Percentiles rank a stretch among this genome's conserved stretches.
Evolutionary conservation across 1,284 basidiomycete genomes (phyloP).

Genomic region (Microstroma glucosiphilum): DNA sequence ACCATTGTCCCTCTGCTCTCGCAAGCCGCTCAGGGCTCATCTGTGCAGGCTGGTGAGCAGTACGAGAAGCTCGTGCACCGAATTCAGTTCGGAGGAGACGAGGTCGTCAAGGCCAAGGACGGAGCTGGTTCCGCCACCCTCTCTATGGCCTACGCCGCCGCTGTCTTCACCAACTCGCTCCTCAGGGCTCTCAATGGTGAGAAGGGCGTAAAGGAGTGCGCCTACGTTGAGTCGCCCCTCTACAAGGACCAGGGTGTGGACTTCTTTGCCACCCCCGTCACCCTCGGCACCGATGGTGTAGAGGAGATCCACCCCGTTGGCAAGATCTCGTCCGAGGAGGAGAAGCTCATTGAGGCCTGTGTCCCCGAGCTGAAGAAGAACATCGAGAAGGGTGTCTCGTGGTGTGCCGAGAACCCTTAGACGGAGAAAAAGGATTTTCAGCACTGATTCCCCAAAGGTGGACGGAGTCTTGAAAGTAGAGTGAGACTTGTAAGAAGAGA

Average conservation of each 20-base stretch:
- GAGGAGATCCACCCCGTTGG: constrained; percentile 47
- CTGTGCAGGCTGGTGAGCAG: constrained; percentile 54
- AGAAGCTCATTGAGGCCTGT: constrained; percentile 49
- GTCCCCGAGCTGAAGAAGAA: constrained; percentile 50
- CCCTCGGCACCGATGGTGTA: constrained; percentile 46
- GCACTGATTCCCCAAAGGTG: too few relatives aligned
- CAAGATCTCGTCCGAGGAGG: constrained; percentile 44
- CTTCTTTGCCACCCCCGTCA: constrained; percentile 48
- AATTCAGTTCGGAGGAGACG: constrained; percentile 93
- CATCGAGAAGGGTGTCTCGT: constrained; percentile 49
- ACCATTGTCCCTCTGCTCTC: constrained; percentile 96
- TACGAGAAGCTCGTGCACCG: constrained; percentile 59
- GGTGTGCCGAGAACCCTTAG: constrained; percentile 40
- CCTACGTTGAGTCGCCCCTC: constrained; percentile 73
- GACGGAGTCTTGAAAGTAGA: background rate
- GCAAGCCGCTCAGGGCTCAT: constrained; percentile 69
- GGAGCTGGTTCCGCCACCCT: constrained; percentile 79
- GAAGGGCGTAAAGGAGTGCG: constrained; percentile 75
- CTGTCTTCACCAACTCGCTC: constrained; percentile 62
- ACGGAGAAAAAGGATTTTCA: too few relatives aligned
- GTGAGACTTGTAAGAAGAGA: background rate
- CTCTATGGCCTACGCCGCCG: constrained; percentile 73
- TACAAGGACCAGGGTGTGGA: constrained; percentile 65
- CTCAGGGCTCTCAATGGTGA: constrained; percentile 81
- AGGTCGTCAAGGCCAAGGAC: constrained; percentile 87